Conservation (phyloP, 129 eudicot species). For the Flaveria trinervia region DNA sequence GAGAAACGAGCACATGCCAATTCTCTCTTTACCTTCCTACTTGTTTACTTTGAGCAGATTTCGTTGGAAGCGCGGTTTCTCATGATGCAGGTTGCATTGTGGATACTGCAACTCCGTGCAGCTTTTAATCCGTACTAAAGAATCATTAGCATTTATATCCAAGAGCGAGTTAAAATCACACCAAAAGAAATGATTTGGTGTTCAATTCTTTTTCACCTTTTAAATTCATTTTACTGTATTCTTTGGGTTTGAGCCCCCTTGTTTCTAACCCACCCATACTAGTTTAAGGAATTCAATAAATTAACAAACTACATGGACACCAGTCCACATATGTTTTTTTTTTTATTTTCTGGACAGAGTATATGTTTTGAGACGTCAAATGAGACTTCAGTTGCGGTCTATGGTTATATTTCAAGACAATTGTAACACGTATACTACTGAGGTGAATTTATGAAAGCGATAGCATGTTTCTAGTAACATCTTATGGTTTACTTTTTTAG, state of each 20-base stretch:
- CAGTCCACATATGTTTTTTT: not conserved
- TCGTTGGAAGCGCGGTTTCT: conserved; percentile 62
- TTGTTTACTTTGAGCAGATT: conserved; percentile 57
- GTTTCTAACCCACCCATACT: conserved; percentile 15
- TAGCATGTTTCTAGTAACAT: not conserved
- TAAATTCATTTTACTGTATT: conserved; percentile 3
- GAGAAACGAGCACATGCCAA: conserved; percentile 49
- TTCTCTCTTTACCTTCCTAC: conserved; percentile 51
- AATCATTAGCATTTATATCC: conserved; percentile 3
- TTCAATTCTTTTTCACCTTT: not conserved
- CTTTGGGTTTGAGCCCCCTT: conserved; percentile 30
- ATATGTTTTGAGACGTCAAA: not conserved
- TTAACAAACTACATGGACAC: not conserved
- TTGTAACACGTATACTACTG: not conserved
- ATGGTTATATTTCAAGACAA: not conserved
- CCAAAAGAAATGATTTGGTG: conserved; percentile 14
- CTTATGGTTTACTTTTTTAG: not conserved
- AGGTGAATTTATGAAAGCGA: not conserved
- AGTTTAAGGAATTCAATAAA: conserved; percentile 4
- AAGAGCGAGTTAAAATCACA: not conserved
- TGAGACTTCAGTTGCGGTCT: not conserved
- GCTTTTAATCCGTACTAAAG: conserved; percentile 28
- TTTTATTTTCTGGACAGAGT: not conserved
- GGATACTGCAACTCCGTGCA: conserved; percentile 59
- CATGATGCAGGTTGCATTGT: conserved; percentile 65